Evolutionary conservation across 768 basidiomycete species (phyloP).

Genomic region (Tubosaeta brunneosetosa): DNA sequence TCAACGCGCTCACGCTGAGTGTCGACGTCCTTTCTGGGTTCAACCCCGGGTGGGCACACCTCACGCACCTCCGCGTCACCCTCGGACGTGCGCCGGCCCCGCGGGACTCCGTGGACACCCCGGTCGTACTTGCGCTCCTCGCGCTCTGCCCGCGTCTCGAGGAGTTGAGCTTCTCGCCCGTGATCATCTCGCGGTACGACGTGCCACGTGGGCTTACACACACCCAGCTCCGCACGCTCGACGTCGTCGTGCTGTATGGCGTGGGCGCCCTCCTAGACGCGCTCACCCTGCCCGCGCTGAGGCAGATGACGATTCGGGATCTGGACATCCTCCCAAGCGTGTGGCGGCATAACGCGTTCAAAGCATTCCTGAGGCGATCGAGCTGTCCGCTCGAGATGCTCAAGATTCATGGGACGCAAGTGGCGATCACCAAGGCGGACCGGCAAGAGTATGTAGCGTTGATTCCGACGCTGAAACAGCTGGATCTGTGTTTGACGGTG

Average conservation of each 20-base stretch:
- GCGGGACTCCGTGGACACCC: neutral
- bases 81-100: neutral
- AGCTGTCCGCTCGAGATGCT: slow-evolving; percentile 19
- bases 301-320: slow-evolving; percentile 7
- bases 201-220: slow-evolving; percentile 9
- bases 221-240: slow-evolving; percentile 6
- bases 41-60: slow-evolving; percentile 14
- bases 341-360: slow-evolving; percentile 14
- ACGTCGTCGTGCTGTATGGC: slow-evolving; percentile 6
- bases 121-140: slow-evolving; percentile 12
- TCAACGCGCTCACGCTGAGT: slow-evolving; percentile 1
- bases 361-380: slow-evolving; percentile 17
- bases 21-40: slow-evolving; percentile 4
- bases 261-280: slow-evolving; percentile 5
- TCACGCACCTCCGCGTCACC: slow-evolving; percentile 10
- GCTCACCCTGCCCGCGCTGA: slow-evolving; percentile 14
- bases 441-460: slow-evolving; percentile 9
- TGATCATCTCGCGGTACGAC: slow-evolving; percentile 1
- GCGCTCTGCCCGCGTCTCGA: slow-evolving; percentile 18
- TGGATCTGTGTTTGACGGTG: slow-evolving; percentile 12
- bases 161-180: slow-evolving; percentile 3
- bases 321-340: slow-evolving; percentile 14
- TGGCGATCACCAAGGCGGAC: slow-evolving; percentile 12
- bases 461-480: slow-evolving; percentile 16
- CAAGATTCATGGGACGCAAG: slow-evolving; percentile 8